Evolutionary conservation across 2,329 filamentous ascomycete genomes (phyloP), one percentile per base, ranked within the genome.

Genomic region (Penicillium nordicum): DNA sequence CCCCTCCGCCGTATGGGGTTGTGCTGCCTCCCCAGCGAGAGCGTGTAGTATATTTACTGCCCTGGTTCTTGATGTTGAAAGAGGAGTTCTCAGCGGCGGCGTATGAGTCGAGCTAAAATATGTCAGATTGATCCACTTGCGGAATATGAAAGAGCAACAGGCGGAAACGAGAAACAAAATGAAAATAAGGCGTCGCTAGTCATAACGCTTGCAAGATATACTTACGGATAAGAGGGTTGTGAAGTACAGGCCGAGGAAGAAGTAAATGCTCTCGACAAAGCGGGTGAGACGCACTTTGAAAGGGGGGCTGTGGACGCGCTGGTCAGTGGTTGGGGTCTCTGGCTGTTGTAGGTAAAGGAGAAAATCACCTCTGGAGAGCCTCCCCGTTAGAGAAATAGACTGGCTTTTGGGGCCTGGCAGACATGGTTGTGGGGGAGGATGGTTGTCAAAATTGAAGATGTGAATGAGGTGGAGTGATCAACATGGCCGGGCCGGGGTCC

Each of bases 211-310:
- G 16, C 32, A 27, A 21, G 40, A 36, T 9, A 1, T 18, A 67
- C 74, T 32, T 73, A 79, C 78, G 50, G 78, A 75, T 58, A 81
- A 79, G 10, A 81, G 68, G 41, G 75, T 78, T 41, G 77, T 76
- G 29, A 81, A 62, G 57, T 81, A 81, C 25, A 81, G 68, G 6
- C 78, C 79, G 5, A 81, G 42, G 61, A 80, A 80, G 58, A 76
- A 65, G 61, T 80, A 81, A 49, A 76, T 55, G 52, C 66, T 69
- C 47, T 78, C 69, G 56, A 76, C 54, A 65, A 77, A 72, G 59
- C 73, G 74, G 47, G 65, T 67, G 55, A 77, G 49, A 47, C 77
- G 78, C 55, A 76, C 73, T 16, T 75, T 67, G 48, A 80, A 53
- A 3, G 79, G 79, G 12, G 78, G 77, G 41, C 78, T 80, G 56